These are phyloP conservation scores for Picea sitchensis DNA, from an alignment of 75 land plant species.

Conservation along the genomic window DNA sequence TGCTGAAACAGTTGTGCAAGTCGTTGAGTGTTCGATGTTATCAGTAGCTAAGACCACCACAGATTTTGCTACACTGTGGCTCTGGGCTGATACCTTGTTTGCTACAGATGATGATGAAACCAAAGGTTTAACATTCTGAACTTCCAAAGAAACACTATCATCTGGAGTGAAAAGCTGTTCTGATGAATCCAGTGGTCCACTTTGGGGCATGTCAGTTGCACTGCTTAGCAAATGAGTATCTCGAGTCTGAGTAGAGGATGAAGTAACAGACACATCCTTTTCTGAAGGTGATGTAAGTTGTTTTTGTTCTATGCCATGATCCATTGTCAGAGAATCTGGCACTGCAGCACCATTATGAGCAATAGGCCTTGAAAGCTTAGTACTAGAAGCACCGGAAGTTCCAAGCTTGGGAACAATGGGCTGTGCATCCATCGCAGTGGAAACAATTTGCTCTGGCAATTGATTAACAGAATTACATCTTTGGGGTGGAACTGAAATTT, in stretches of 20 bases:
- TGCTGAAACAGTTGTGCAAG: not conserved
- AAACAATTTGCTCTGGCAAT: not conserved
- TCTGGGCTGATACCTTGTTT: not conserved
- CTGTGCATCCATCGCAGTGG: not conserved
- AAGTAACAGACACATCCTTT: not conserved
- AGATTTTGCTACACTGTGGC: not conserved
- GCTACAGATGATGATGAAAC: not conserved
- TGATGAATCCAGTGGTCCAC: not conserved
- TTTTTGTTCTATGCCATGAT: not conserved
- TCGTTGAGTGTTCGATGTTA: not conserved
- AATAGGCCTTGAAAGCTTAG: slow-evolving; percentile 13
- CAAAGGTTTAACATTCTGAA: not conserved
- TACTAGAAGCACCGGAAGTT: slow-evolving; percentile 2
- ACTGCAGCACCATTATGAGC: not conserved
- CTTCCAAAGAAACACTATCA: not conserved
- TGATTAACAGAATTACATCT: not conserved
- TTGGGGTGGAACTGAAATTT: not conserved
- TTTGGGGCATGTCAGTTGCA: not conserved
- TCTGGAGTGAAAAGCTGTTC: not conserved
- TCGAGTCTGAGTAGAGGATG: not conserved
- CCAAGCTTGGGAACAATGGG: slow-evolving; percentile 2
- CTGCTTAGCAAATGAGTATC: not conserved
- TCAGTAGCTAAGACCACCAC: not conserved
- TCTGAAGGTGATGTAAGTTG: not conserved
- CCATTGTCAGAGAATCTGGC: not conserved